phyloP scores from a whole-genome alignment of 1,284 basidiomycete species.

The Fomitopsis pinicola region DNA sequence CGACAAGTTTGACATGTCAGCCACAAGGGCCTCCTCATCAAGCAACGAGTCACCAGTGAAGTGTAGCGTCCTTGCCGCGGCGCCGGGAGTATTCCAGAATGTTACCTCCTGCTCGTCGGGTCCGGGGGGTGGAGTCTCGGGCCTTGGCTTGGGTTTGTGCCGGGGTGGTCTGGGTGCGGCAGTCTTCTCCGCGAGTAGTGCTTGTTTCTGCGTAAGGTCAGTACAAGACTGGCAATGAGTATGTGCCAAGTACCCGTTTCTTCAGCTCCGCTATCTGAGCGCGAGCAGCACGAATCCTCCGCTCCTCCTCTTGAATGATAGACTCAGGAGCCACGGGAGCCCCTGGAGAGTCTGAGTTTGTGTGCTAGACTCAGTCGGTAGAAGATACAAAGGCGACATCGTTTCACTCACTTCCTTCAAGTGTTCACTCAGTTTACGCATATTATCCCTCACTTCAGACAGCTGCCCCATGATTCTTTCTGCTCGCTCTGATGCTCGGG shows the following conservation, averaged over 20 bases:
- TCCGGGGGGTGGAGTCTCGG: conserved; percentile 19
- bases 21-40: conserved; percentile 59
- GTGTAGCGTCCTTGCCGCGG: conserved; percentile 49
- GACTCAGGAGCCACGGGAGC: conserved; percentile 37
- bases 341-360: conserved; percentile 28
- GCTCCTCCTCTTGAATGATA: conserved; percentile 52
- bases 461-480: conserved; percentile 50
- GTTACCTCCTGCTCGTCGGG: conserved; percentile 41
- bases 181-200: conserved; percentile 28
- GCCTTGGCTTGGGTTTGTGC: conserved; percentile 8
- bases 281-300: conserved; percentile 49
- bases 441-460: conserved; percentile 44
- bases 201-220: conserved; percentile 36
- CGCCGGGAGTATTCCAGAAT: conserved; percentile 58
- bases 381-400: conserved; percentile 2
- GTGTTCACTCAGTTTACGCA: conserved; percentile 42
- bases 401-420: conserved; percentile 48
- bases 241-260: conserved; percentile 35
- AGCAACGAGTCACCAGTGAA: conserved; percentile 58
- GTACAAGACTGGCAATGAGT: not conserved
- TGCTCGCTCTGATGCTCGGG: conserved; percentile 58
- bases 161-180: not conserved
- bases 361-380: conserved; percentile 28
- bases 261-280: conserved; percentile 48
- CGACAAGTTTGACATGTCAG: conserved; percentile 45